These are phyloP conservation scores for Russula virescens DNA, from an alignment of 768 basidiomycete genomes.

Conservation along the genomic window DNA sequence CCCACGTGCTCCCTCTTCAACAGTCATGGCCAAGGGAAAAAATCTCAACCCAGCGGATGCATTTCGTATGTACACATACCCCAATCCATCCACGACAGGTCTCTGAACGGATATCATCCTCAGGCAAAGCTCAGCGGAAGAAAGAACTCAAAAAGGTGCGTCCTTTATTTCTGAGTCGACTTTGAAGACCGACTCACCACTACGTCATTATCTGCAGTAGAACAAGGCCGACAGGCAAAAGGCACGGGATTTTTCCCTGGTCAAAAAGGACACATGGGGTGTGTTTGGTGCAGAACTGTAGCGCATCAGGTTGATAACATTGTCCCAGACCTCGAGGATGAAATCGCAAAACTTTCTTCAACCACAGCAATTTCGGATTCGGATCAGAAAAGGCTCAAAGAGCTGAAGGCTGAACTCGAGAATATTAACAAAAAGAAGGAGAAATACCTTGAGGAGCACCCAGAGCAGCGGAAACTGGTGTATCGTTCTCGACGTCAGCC, in stretches of 20 bases:
- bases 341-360: conserved; percentile 63
- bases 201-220: conserved; percentile 47
- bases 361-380: conserved; percentile 37
- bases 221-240: conserved; percentile 85
- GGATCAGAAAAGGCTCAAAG: conserved; percentile 62
- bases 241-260: conserved; percentile 78
- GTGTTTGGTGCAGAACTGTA: conserved; percentile 20
- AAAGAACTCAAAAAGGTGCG: conserved; percentile 94
- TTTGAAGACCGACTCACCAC: not conserved
- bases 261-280: conserved; percentile 93
- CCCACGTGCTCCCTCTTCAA: not conserved
- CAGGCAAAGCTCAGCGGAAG: conserved; percentile 89
- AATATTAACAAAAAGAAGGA: conserved; percentile 84
- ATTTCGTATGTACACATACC: conserved; percentile 52
- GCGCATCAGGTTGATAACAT: not conserved
- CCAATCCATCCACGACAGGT: not conserved
- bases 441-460: conserved; percentile 88
- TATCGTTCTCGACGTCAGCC: conserved; percentile 50
- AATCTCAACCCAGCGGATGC: conserved; percentile 92
- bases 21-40: conserved; percentile 81
- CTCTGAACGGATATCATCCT: conserved; percentile 1
- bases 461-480: conserved; percentile 83
- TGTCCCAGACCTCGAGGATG: conserved; percentile 67
- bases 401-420: conserved; percentile 71
- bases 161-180: not conserved